Evolutionary conservation across 164 flowering plant species (phyloP).

Genomic region (Kingdonia uniflora): DNA sequence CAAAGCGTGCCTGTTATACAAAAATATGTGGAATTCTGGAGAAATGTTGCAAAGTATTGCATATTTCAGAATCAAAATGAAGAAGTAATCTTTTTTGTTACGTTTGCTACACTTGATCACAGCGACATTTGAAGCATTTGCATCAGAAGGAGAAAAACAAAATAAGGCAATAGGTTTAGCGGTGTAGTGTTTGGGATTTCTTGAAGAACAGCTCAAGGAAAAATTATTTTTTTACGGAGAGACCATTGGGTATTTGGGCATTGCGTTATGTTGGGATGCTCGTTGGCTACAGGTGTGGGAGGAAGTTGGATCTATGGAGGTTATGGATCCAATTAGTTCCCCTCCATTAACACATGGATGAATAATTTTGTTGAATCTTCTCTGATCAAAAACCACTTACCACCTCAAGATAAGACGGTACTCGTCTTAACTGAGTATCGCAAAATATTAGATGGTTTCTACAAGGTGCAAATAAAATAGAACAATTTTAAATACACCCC

Average conservation of each 20-base stretch:
- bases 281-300: background rate
- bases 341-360: background rate
- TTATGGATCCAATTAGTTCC: background rate
- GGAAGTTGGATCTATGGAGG: background rate
- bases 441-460: too few relatives aligned
- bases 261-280: slow-evolving; percentile 1
- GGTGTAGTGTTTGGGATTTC: background rate
- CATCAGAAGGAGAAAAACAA: slow-evolving; percentile 3
- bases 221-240: slow-evolving; percentile 1
- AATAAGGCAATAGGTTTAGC: background rate
- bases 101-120: background rate
- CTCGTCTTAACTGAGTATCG: too few relatives aligned
- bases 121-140: background rate
- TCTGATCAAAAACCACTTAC: background rate
- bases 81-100: too few relatives aligned
- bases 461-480: too few relatives aligned
- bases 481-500: too few relatives aligned
- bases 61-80: too few relatives aligned
- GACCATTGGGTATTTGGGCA: background rate
- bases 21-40: too few relatives aligned
- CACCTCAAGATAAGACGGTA: background rate
- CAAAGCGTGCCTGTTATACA: too few relatives aligned
- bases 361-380: background rate
- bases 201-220: background rate
- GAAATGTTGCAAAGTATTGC: too few relatives aligned